Evolutionary conservation across 2,329 filamentous ascomycete genomes (phyloP).

Genomic region (Cytospora chrysosperma): DNA sequence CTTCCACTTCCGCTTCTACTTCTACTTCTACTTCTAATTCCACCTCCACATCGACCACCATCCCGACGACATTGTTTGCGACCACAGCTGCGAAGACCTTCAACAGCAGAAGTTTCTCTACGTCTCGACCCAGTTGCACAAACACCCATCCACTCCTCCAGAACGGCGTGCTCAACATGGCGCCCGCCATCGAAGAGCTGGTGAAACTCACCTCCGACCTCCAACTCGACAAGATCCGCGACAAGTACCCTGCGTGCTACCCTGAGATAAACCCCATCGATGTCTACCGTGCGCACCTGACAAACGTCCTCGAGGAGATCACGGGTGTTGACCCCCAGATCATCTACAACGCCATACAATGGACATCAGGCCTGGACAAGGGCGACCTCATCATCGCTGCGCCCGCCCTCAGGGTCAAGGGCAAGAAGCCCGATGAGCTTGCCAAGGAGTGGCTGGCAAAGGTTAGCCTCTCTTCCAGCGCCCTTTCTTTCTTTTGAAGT

Average conservation of each 20-base stretch:
- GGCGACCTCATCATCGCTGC: slow-evolving; percentile 78
- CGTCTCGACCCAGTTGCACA: slow-evolving; percentile 12
- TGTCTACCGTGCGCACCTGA: slow-evolving; percentile 76
- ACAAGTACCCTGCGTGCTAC: slow-evolving; percentile 55
- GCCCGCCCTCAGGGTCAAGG: slow-evolving; percentile 76
- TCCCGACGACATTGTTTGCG: slow-evolving; percentile 3
- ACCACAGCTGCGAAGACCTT: slow-evolving; percentile 10
- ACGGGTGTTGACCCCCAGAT: slow-evolving; percentile 69
- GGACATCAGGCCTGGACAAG: slow-evolving; percentile 77
- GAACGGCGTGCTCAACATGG: slow-evolving; percentile 28
- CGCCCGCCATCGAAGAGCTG: slow-evolving; percentile 34
- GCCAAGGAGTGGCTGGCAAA: slow-evolving; percentile 61
- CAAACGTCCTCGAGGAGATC: slow-evolving; percentile 64
- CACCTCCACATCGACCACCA: too few species aligned
- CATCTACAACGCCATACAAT: slow-evolving; percentile 74
- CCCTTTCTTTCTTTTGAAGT: too few species aligned
- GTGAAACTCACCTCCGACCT: slow-evolving; percentile 37
- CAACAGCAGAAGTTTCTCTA: background rate
- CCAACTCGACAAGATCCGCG: slow-evolving; percentile 36
- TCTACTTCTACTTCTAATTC: background rate
- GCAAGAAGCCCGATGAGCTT: slow-evolving; percentile 62
- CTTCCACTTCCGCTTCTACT: background rate
- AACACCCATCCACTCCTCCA: slow-evolving; percentile 16
- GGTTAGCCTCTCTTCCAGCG: slow-evolving; percentile 38
- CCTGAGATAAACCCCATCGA: slow-evolving; percentile 75